Evolutionary conservation across 2,329 filamentous ascomycete genomes (phyloP).

Genomic region (Peltaster fructicola): DNA sequence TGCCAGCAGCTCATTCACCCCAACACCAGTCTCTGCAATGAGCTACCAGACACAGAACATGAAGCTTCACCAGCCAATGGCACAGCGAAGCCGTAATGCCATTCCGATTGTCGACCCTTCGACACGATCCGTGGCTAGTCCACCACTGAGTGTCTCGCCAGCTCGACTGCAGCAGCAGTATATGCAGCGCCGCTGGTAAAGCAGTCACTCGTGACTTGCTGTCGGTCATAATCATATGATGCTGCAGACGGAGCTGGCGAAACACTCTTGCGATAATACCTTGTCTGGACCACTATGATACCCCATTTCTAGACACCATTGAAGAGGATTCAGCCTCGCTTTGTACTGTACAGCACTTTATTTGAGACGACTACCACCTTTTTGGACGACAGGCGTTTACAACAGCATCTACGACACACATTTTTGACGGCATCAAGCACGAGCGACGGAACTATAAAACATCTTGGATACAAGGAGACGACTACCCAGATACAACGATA

Average conservation of each 20-base stretch:
- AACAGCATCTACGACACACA: slow-evolving; percentile 4
- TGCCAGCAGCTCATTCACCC: slow-evolving; percentile 25
- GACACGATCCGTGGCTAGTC: slow-evolving; percentile 80
- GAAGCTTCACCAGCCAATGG: slow-evolving; percentile 81
- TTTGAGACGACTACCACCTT: too few relatives aligned
- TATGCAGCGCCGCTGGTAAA: slow-evolving; percentile 31
- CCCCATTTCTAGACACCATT: too few relatives aligned
- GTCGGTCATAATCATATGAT: too few relatives aligned
- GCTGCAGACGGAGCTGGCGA: too few relatives aligned
- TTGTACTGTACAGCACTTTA: too few relatives aligned
- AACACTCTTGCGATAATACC: too few relatives aligned
- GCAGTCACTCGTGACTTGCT: too few relatives aligned
- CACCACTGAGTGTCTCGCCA: slow-evolving; percentile 55
- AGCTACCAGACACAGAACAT: slow-evolving; percentile 46
- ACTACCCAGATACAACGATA: too few relatives aligned
- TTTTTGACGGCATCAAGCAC: slow-evolving; percentile 3
- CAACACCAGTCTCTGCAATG: slow-evolving; percentile 37
- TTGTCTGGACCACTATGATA: too few relatives aligned
- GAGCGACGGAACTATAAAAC: slow-evolving; percentile 4
- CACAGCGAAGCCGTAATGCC: slow-evolving; percentile 78
- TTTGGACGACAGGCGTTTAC: slow-evolving; percentile 4
- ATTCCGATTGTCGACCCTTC: slow-evolving; percentile 96
- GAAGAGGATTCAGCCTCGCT: too few relatives aligned
- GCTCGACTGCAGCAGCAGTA: slow-evolving; percentile 44
- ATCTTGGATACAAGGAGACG: too few relatives aligned